Evolutionary conservation across 768 basidiomycete genomes (phyloP).

Genomic region (Macrocybe gigantea): DNA sequence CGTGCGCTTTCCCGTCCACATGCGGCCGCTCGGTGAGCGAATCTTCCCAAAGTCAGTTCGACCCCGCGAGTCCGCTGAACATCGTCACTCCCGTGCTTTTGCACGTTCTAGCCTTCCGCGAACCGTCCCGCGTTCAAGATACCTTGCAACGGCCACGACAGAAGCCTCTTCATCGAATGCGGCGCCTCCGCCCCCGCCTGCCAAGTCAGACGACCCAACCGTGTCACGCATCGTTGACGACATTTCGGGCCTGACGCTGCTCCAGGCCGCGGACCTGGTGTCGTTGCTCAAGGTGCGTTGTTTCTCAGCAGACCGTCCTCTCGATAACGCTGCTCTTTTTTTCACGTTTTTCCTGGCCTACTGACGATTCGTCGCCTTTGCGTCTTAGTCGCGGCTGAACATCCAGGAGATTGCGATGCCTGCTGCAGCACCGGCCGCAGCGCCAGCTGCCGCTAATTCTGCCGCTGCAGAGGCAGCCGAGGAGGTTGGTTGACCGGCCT

Average conservation of each 20-base stretch:
- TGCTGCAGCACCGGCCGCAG: slow-evolving; percentile 59
- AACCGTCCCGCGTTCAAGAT: slow-evolving; percentile 31
- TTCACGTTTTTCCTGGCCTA: neutral
- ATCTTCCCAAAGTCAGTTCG: no score
- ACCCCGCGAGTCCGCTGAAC: no score
- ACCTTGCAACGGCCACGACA: slow-evolving; percentile 47
- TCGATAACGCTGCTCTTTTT: neutral
- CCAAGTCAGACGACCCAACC: slow-evolving; percentile 49
- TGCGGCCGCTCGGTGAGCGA: neutral
- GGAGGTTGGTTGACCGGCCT: slow-evolving; percentile 41
- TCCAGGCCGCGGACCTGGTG: slow-evolving; percentile 96
- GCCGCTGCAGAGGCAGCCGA: slow-evolving; percentile 59
- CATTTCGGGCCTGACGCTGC: slow-evolving; percentile 80
- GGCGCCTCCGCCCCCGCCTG: slow-evolving; percentile 36
- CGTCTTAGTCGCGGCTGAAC: slow-evolving; percentile 74
- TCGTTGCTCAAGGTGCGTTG: slow-evolving; percentile 75
- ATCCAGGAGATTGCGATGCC: slow-evolving; percentile 98
- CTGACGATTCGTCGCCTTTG: neutral
- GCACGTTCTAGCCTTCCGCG: no score
- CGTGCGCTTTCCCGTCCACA: slow-evolving; percentile 20
- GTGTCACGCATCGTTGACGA: slow-evolving; percentile 86
- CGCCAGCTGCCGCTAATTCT: slow-evolving; percentile 49
- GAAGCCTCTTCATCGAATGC: slow-evolving; percentile 35
- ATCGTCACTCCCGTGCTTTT: no score
- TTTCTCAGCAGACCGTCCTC: no score